Conservation (phyloP, 345 rosid genomes). For the Nephelium lappaceum region DNA sequence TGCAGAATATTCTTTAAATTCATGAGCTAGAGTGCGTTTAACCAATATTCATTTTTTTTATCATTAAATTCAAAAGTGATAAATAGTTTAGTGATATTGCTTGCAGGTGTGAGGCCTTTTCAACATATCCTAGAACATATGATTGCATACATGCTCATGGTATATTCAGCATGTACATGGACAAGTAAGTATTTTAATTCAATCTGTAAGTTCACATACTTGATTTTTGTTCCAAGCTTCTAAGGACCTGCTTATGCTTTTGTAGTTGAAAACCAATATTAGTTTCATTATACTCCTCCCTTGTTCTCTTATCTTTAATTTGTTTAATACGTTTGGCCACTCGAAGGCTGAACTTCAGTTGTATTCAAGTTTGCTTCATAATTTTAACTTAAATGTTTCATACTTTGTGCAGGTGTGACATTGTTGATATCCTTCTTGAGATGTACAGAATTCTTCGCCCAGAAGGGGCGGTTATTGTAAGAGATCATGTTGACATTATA, state of each 20-base stretch:
- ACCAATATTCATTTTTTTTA: too few relatives aligned
- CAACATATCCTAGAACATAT: conserved; percentile 66
- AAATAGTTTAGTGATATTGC: neutral
- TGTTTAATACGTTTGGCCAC: too few relatives aligned
- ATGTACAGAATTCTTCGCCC: conserved; percentile 68
- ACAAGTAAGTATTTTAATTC: conserved; percentile 54
- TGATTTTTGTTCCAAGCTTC: neutral
- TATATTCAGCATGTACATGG: conserved; percentile 56
- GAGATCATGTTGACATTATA: conserved; percentile 54
- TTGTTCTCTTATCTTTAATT: neutral
- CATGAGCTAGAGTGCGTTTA: neutral
- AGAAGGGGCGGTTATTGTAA: conserved; percentile 51
- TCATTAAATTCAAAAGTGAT: neutral
- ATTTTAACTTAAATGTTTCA: neutral
- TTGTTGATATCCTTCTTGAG: conserved; percentile 58
- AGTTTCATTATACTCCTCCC: neutral
- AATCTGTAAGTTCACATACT: neutral
- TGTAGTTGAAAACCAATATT: neutral
- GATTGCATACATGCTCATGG: conserved; percentile 65
- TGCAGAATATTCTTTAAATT: too few relatives aligned
- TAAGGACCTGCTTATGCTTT: neutral
- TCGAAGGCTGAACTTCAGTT: too few relatives aligned
- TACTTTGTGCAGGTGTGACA: conserved; percentile 52
- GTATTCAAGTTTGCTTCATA: too few relatives aligned
- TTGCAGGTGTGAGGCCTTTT: conserved; percentile 66